phyloP scores from a whole-genome alignment of 1,139 yeast genomes.

The Saccharomyces hybrid region DNA sequence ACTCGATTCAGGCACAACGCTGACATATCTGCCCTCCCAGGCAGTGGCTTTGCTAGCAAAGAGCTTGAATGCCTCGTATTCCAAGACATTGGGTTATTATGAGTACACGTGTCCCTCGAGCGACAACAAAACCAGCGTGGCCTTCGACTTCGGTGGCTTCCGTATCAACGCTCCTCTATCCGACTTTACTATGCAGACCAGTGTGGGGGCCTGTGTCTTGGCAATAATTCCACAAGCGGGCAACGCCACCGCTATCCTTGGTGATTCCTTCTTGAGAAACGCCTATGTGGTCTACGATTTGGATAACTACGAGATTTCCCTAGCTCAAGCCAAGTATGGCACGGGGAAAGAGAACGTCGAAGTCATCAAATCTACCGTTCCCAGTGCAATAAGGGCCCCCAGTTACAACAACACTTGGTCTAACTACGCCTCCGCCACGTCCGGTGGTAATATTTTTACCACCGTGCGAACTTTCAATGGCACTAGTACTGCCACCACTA shows the following conservation, averaged over 20 bases:
- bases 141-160: conserved; percentile 48
- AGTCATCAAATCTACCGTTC: conserved; percentile 1
- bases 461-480: neutral
- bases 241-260: conserved; percentile 40
- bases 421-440: neutral
- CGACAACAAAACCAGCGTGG: conserved; percentile 26
- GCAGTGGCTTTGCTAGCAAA: conserved; percentile 30
- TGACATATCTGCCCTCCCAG: conserved; percentile 36
- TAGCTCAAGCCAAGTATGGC: conserved; percentile 50
- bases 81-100: conserved; percentile 33
- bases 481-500: neutral
- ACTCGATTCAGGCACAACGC: conserved; percentile 47
- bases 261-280: conserved; percentile 66
- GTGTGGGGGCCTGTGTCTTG: conserved; percentile 30
- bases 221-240: conserved; percentile 29
- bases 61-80: conserved; percentile 36
- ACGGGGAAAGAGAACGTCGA: neutral
- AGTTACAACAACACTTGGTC: conserved; percentile 3
- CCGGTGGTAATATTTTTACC: neutral
- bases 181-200: conserved; percentile 31
- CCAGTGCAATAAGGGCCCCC: conserved; percentile 6
- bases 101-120: conserved; percentile 29
- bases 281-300: conserved; percentile 77
- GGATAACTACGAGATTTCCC: conserved; percentile 52
- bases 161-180: conserved; percentile 42